These are phyloP conservation scores for Durotheca rogersii DNA, from an alignment of 495 filamentous ascomycete genomes.

Conservation along the genomic window DNA sequence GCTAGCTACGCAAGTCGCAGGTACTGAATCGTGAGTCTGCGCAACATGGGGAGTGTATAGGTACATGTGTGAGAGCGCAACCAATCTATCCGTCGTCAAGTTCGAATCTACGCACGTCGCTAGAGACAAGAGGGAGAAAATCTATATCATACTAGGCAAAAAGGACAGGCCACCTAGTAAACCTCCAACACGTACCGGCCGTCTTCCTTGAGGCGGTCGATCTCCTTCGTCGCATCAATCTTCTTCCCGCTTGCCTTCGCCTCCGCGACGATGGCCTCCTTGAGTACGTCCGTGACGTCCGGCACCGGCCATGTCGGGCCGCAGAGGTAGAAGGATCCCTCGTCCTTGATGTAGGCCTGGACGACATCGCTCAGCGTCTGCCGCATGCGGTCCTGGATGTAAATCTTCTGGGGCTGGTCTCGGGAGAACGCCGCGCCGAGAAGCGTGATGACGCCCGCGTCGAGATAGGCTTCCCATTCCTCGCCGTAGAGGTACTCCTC, in stretches of 20 bases:
- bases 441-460: conserved; percentile 90
- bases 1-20: too few relatives aligned
- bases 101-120: too few relatives aligned
- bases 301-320: conserved; percentile 98
- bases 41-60: too few relatives aligned
- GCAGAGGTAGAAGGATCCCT: conserved; percentile 93
- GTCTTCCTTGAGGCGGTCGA: conserved; percentile 93
- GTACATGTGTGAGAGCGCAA: too few relatives aligned
- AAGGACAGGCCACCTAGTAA: conserved; percentile 62
- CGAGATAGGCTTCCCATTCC: conserved; percentile 98
- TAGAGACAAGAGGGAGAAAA: too few relatives aligned
- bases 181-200: conserved; percentile 94
- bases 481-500: conserved; percentile 99
- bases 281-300: conserved; percentile 90
- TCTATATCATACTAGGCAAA: conserved; percentile 4
- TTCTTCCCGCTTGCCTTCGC: conserved; percentile 70
- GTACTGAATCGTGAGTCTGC: too few relatives aligned
- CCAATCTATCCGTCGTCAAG: too few relatives aligned
- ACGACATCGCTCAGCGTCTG: conserved; percentile 83
- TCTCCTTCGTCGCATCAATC: conserved; percentile 87
- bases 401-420: conserved; percentile 97
- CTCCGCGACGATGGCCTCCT: conserved; percentile 86
- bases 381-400: conserved; percentile 98
- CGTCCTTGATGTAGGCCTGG: conserved; percentile 82
- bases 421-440: conserved; percentile 93